A percentile compares a stretch with the other conserved stretches of the same genome.
These are phyloP conservation scores for Yamadazyma sp. DNA, from an alignment of 1,139 yeast species.

Conservation along the genomic window DNA sequence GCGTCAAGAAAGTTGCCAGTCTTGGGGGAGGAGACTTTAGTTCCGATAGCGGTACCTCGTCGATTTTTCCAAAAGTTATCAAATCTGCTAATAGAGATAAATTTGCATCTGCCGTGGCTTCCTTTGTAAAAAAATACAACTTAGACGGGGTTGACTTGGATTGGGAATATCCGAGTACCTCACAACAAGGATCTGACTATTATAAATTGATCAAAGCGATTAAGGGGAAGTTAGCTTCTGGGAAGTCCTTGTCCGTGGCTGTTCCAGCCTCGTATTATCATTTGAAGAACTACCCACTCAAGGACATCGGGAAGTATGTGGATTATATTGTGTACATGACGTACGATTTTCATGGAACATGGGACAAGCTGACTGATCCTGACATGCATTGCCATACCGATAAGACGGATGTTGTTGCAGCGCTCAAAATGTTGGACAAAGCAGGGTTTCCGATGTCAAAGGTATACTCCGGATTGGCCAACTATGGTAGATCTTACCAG, in stretches of 20 bases:
- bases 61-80: constrained; percentile 13
- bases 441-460: constrained; percentile 20
- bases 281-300: constrained; percentile 15
- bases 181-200: constrained; percentile 15
- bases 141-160: constrained; percentile 22
- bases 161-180: constrained; percentile 21
- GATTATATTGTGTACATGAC: constrained; percentile 19
- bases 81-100: constrained; percentile 9
- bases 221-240: constrained; percentile 12
- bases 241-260: constrained; percentile 19
- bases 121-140: constrained; percentile 13
- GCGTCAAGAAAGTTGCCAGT: constrained; percentile 13
- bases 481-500: constrained; percentile 17
- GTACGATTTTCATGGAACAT: constrained; percentile 19
- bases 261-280: constrained; percentile 16
- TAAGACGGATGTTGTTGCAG: constrained; percentile 7
- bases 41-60: constrained; percentile 12
- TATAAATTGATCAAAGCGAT: constrained; percentile 13
- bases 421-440: constrained; percentile 17
- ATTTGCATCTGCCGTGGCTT: constrained; percentile 16
- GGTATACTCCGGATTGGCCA: constrained; percentile 21
- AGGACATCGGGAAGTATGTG: constrained; percentile 15
- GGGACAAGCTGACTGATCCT: constrained; percentile 11
- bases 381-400: constrained; percentile 17
- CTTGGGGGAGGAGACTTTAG: constrained; percentile 19